Evolutionary conservation across 1,284 basidiomycete species (phyloP), one percentile per base, ranked within the genome.

Genomic region (Xerocomus nothofagi): DNA sequence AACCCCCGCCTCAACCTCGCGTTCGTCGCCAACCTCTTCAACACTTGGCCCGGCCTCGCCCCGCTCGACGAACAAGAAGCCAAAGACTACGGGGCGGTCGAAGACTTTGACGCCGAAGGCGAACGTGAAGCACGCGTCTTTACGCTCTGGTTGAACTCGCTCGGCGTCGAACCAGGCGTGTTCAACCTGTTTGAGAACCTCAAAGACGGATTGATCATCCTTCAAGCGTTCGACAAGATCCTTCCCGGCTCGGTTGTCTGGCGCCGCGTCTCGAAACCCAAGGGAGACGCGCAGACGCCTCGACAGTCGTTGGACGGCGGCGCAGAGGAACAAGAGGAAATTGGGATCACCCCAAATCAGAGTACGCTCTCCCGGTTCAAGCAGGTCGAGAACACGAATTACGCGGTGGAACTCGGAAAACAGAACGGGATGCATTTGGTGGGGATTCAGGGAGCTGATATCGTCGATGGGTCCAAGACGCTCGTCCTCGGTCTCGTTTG

Each of bases 1-100:
- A 99, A 99, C 69, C 94, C 94, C n/a, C 94, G 96, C 66, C 81
- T 99, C 40, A 99, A 99, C 72, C 86, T 99, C 53, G 96, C 97
- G 4, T 99, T 98, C 69, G 96, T 98, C 49, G 96, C 97, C 40
- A 95, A 98, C 71, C 81, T 99, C 47, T 99, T 99, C 84, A 99
- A 99, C 78, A 98, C 93, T 2, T 88, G 92, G 74, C 96, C 96
- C 0, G 91, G 93, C 0, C 84, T 96, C 26, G 94, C 82, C 56
- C 95, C 95, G 3, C 81, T 98, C 38, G 93, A 97, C 63, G 93
- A 95, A 66, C 84, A 94, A 64, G 87, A 90, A 66, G 85, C 83
- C 10, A 88, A 89, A 61, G 84, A 88, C 58, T 89, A 88, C 56
- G 84, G 91, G 64, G 85, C 80, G 6, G 84, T 98, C 34, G 96